Evolutionary conservation across 1,284 basidiomycete genomes (phyloP).

Genomic region (Coniferiporia weirii): DNA sequence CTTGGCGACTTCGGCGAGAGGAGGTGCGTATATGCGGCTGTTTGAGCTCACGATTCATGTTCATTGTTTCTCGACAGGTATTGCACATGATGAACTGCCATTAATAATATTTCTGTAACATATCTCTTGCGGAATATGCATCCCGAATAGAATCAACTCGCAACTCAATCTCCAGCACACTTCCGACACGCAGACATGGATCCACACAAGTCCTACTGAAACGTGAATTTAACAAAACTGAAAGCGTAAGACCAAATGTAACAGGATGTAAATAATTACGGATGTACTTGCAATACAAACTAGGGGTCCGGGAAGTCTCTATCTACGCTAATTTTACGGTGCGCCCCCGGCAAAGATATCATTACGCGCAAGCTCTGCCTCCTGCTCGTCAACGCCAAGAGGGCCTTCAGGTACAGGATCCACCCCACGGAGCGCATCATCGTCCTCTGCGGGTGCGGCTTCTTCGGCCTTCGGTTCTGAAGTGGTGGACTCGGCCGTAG

Average conservation of each 20-base stretch:
- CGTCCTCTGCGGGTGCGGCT: not conserved
- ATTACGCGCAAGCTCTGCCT: slow-evolving; percentile 17
- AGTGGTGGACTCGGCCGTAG: not conserved
- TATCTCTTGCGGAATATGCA: not conserved
- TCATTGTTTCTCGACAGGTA: not conserved
- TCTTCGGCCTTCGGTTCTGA: not conserved
- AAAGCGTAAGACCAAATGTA: not conserved
- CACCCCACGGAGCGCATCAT: not conserved
- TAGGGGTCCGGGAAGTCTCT: not conserved
- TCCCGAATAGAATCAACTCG: no score
- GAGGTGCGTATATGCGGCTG: slow-evolving; percentile 40
- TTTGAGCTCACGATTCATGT: not conserved
- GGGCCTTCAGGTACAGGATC: slow-evolving; percentile 1
- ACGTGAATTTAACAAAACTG: not conserved
- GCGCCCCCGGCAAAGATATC: slow-evolving; percentile 16
- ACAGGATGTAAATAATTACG: slow-evolving; percentile 15
- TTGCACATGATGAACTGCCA: not conserved
- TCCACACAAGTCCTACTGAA: not conserved
- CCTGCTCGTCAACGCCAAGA: slow-evolving; percentile 16
- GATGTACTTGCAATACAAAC: slow-evolving; percentile 2
- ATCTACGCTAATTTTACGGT: slow-evolving; percentile 6
- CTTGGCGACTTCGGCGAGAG: slow-evolving; percentile 91
- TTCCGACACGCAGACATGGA: not conserved
- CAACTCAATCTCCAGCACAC: no score
- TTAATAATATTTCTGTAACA: not conserved